A percentile compares a stretch with the other conserved stretches of the same genome.
Evolutionary conservation across 495 filamentous ascomycete species (phyloP).

Genomic region (Penicillium psychrofluorescens): DNA sequence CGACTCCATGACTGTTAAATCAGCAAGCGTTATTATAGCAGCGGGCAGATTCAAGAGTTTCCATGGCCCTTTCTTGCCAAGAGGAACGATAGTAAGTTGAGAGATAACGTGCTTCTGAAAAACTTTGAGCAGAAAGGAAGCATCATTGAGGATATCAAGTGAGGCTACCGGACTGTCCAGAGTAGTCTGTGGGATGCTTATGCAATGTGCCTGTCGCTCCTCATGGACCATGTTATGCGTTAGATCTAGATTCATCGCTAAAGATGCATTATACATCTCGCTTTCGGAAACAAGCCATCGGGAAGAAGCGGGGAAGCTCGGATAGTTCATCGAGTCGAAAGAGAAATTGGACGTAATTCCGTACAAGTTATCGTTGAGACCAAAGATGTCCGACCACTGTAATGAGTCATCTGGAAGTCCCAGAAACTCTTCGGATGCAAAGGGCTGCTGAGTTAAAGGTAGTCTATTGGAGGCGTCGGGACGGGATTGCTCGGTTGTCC

Average conservation of each 20-base stretch:
- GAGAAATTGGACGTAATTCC: constrained; percentile 3
- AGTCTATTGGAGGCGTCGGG: too few species aligned
- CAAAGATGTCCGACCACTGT: constrained; percentile 18
- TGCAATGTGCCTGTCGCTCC: too few species aligned
- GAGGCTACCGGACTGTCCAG: too few species aligned
- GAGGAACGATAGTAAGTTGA: constrained; percentile 13
- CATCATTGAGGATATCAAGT: constrained; percentile 8
- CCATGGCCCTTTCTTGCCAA: constrained; percentile 17
- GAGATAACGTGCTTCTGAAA: constrained; percentile 18
- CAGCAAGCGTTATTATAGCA: constrained; percentile 14
- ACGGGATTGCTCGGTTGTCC: too few species aligned
- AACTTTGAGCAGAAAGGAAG: constrained; percentile 16
- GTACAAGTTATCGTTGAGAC: constrained; percentile 10
- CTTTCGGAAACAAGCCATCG: neutral
- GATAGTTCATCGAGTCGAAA: neutral
- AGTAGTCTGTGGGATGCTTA: too few species aligned
- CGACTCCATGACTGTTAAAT: constrained; percentile 16
- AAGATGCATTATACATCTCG: neutral
- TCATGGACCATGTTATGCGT: too few species aligned
- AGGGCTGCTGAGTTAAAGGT: too few species aligned
- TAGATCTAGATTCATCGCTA: too few species aligned
- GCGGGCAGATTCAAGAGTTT: constrained; percentile 14
- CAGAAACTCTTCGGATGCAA: too few species aligned
- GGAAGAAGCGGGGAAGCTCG: neutral
- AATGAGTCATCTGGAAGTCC: constrained; percentile 9